Conservation (phyloP, 208 protist genomes). For the Wallacemonas sp. region DNA sequence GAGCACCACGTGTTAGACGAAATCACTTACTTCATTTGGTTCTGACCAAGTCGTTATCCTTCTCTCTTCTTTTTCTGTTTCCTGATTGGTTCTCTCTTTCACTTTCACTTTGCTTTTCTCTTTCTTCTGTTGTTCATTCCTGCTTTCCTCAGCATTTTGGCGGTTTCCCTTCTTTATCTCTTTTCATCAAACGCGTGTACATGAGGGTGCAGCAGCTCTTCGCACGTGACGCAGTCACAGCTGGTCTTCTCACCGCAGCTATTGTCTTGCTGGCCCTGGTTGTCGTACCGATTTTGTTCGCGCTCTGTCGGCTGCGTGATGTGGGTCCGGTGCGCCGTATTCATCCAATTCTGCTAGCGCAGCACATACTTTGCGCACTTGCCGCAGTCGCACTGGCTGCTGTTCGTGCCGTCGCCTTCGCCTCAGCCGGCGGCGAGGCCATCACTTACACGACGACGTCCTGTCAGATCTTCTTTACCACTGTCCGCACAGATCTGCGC, state of each 20-base stretch:
- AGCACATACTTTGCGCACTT: slow-evolving; percentile 12
- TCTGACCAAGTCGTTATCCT: no score
- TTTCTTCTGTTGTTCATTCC: background rate
- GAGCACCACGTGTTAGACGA: no score
- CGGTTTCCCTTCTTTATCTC: background rate
- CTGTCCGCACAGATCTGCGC: background rate
- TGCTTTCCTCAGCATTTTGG: background rate
- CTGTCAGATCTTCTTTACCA: background rate
- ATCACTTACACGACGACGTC: background rate
- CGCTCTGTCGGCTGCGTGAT: slow-evolving; percentile 15
- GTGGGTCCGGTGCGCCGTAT: slow-evolving; percentile 16
- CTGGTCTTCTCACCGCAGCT: background rate
- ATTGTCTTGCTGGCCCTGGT: background rate
- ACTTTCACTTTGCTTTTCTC: slow-evolving; percentile 3
- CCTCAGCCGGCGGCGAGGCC: background rate
- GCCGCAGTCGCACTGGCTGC: slow-evolving; percentile 16
- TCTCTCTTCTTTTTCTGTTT: background rate
- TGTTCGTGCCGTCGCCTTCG: slow-evolving; percentile 8
- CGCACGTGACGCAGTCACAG: background rate
- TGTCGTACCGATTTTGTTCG: slow-evolving; percentile 8
- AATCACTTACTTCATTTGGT: no score
- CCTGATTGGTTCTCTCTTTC: background rate
- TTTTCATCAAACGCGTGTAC: background rate
- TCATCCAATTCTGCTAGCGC: background rate
- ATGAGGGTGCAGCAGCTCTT: background rate